Evolutionary conservation across 192 early-diverging fungal species (phyloP).

Genomic region (Diversispora epigaea): DNA sequence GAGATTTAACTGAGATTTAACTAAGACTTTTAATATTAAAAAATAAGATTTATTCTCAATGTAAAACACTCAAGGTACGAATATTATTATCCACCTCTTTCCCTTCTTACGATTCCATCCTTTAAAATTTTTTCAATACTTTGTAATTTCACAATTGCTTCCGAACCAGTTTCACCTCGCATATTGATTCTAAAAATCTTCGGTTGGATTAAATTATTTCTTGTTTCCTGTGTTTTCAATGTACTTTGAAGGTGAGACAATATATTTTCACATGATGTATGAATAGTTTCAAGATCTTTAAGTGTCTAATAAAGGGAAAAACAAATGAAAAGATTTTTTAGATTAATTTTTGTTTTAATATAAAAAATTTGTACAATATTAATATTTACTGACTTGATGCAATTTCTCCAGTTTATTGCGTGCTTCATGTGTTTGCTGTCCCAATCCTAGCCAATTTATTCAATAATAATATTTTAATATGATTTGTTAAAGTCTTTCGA

Average conservation of each 20-base stretch:
- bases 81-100: background rate
- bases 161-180: conserved; percentile 22
- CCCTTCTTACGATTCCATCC: conserved; percentile 9
- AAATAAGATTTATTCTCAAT: background rate
- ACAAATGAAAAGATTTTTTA: background rate
- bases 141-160: conserved; percentile 17
- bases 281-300: conserved; percentile 19
- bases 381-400: background rate
- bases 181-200: conserved; percentile 17
- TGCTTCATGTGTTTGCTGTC: conserved; percentile 7
- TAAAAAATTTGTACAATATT: background rate
- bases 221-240: background rate
- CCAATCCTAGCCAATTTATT: background rate
- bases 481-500: too few species aligned
- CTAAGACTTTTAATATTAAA: background rate
- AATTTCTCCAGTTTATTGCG: conserved; percentile 2
- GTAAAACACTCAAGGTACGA: background rate
- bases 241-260: conserved; percentile 5
- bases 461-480: too few species aligned
- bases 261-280: conserved; percentile 23
- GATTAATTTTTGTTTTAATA: background rate
- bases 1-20: background rate
- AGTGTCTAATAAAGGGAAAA: background rate
- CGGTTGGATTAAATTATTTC: background rate
- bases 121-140: conserved; percentile 10